Base-by-base conservation (phyloP, 1,284 basidiomycete genomes). In the Heterobasidion parviporum region DNA sequence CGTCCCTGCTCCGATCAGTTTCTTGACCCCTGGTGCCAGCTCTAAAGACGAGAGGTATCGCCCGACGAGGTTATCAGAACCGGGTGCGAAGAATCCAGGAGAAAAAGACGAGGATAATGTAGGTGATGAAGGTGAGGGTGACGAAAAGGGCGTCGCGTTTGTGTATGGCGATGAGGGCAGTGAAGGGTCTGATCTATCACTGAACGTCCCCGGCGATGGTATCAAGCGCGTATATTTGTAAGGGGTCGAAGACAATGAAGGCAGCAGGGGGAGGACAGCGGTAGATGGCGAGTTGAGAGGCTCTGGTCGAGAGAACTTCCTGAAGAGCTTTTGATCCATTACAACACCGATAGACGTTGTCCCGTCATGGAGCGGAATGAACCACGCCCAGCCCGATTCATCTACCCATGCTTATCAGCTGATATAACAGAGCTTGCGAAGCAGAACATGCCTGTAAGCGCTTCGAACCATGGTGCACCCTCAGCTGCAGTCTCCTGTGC, bases 331-430 rank as follows among this genome's bases (percentile, higher is more conserved):
- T 62, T 89, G 79, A 61, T 86, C 79, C 74, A 86, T 82, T 32
- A 89, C 87, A 41, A 90, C 67, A 15, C 87, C 87, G 7, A 89
- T 72, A 2, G 87, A 89, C 0, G 82, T 82, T 8, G 81, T 77
- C 8, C 81, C 84, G 56, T 83, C 76, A 63, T 85, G 80, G 34
- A 90, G 74, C 32, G 87, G 87, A 54, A 90, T 90, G 56, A 85
- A 87, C 87, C 88, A 90, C 8, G 74, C 78, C 83, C 87, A 90
- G 6, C 87, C 87, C 7, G 83, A 81, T 67, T 87, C 82, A 59
- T 89, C 87, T 89, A 60, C n/a, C 33, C 49, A 34, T 32, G 44
- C 12, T 12, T 47, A 16, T 55, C 44, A 33, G 16, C 12, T 12
- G 15, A 7, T 48, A 20, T 18, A 12, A 15, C 46, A 18, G 46